These are phyloP conservation scores for Cladosporium halotolerans DNA, from an alignment of 2,329 filamentous ascomycete species.

Conservation along the genomic window DNA sequence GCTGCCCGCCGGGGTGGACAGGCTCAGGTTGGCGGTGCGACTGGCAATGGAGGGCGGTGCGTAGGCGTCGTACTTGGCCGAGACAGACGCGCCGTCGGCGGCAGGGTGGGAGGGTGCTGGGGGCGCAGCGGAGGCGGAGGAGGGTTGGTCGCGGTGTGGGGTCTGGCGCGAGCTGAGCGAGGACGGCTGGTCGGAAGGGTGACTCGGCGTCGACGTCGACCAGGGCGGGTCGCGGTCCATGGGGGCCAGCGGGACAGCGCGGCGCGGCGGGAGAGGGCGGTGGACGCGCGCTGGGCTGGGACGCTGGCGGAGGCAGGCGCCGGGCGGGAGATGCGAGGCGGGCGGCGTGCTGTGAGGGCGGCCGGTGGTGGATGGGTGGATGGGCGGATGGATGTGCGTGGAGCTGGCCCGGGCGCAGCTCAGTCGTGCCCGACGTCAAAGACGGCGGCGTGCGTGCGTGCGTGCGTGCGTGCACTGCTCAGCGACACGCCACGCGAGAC, in stretches of 20 bases:
- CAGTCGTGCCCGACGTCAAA: too few species aligned
- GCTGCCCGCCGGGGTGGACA: conserved; percentile 25
- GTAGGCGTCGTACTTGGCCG: conserved; percentile 16
- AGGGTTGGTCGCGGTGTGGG: conserved; percentile 6
- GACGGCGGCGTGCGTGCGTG: too few species aligned
- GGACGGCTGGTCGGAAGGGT: background rate
- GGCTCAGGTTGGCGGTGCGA: conserved; percentile 32
- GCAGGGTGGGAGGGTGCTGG: background rate
- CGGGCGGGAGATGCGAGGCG: too few species aligned
- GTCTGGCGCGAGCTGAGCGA: background rate
- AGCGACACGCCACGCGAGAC: too few species aligned
- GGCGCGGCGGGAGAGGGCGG: background rate
- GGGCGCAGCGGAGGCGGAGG: conserved; percentile 1
- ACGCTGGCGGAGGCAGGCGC: conserved; percentile 1
- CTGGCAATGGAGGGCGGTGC: conserved; percentile 27
- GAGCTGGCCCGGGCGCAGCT: too few species aligned
- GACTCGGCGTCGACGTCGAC: conserved; percentile 9
- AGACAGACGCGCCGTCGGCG: background rate
- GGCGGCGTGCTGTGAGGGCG: too few species aligned
- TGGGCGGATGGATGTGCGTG: too few species aligned
- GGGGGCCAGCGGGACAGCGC: background rate
- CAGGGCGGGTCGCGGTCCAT: conserved; percentile 10
- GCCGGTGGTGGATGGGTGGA: too few species aligned
- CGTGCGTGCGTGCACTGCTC: too few species aligned
- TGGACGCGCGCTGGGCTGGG: background rate